Base-by-base conservation (phyloP, 129 eudicot species). In the Chrysanthemum lavandulifolium region DNA sequence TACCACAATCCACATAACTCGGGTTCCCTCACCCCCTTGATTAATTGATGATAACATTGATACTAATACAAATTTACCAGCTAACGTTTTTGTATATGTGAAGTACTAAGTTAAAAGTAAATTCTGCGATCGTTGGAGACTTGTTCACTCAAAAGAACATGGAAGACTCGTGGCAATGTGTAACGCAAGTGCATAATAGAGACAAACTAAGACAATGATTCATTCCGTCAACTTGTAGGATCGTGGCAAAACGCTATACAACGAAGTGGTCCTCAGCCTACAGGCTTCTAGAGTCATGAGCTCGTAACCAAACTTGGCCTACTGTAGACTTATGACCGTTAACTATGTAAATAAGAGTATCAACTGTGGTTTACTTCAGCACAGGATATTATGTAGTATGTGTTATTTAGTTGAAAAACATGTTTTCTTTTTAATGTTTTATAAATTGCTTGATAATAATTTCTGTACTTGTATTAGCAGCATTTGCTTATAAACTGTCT, bases 211-310 rank as follows among this genome's bases (percentile, higher is more conserved):
- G 77, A 29, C 31, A 61, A 23, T 23, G 25, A 23, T 23, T 23
- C 25, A 23, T 23, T 23, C 25, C 25, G 25, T 23, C 25, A 62
- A 33, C 25, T 36, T 36, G 50, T 43, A 27, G 56, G 64, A 5
- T 78, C 73, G 73, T 71, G 77, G 73, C 67, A 47, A 65, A 63
- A 71, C 12, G 12, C 67, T 53, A 25, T 71, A 63, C 82, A 62
- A 64, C 5, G 36, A 21, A 1, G 72, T 71, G 82, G 82, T 78
- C 82, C 82, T 10, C 54, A 45, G 13, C 21, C 52, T 78, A 63
- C 61, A 71, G 47, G 43, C 36, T 69, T 60, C 31, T 49, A 68
- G 57, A 3, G 55, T 12, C 4, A 23, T 23, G 58, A 57, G 59
- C 45, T 67, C 23, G 19, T 55, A 5, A 13, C 52, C 66, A 57